A percentile compares a stretch with the other conserved stretches of the same genome.
Evolutionary conservation across 108 stramenopile species (phyloP).

Genomic region (Cyclotella choctawhatcheeana): DNA sequence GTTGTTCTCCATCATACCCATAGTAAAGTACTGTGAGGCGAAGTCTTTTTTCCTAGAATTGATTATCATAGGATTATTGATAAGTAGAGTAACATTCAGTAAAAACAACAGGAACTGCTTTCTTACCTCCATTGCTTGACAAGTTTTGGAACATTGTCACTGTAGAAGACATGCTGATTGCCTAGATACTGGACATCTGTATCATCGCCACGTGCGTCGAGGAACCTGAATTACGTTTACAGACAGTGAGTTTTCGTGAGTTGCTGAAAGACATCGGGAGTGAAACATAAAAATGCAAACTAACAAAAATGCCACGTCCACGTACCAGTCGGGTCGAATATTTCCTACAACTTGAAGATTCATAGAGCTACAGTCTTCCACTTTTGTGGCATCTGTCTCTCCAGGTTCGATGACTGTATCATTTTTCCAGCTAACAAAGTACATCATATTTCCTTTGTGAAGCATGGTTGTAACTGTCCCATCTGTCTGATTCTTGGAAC

Average conservation of each 20-base stretch:
- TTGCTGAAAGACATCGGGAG: too few relatives aligned
- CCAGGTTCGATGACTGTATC: constrained; percentile 36
- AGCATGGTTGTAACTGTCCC: constrained; percentile 56
- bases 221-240: too few relatives aligned
- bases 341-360: constrained; percentile 55
- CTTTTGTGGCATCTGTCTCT: constrained; percentile 44
- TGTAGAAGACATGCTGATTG: constrained; percentile 59
- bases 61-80: too few relatives aligned
- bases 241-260: too few relatives aligned
- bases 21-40: constrained; percentile 56
- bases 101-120: too few relatives aligned
- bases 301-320: too few relatives aligned
- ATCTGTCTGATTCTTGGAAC: constrained; percentile 40
- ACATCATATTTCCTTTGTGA: constrained; percentile 53
- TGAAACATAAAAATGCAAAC: too few relatives aligned
- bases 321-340: constrained; percentile 63
- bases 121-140: constrained; percentile 69
- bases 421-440: constrained; percentile 50
- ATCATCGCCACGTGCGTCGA: constrained; percentile 51
- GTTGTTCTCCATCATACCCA: constrained; percentile 48
- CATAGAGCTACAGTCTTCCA: constrained; percentile 37
- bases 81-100: too few relatives aligned
- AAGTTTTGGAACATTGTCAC: constrained; percentile 29
- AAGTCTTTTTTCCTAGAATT: constrained; percentile 67
- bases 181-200: constrained; percentile 61